Evolutionary conservation across 2,329 filamentous ascomycete species (phyloP).

Genomic region (Stagonosporopsis cucurbitacearum): DNA sequence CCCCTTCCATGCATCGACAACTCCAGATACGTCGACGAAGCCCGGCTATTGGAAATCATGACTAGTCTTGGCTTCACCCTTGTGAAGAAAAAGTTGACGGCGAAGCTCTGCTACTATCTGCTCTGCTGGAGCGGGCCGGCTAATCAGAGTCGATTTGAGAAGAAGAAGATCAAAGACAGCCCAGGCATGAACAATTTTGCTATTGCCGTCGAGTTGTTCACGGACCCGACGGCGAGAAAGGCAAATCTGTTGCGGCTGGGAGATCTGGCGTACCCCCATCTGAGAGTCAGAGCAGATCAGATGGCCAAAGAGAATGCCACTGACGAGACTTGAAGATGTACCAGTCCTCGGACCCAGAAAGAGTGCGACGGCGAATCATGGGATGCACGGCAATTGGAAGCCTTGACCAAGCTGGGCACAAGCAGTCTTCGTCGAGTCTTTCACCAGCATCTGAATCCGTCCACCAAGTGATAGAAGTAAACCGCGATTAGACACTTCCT

Average conservation of each 20-base stretch:
- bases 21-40: conserved; percentile 84
- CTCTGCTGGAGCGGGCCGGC: conserved; percentile 64
- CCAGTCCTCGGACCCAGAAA: no score
- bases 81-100: conserved; percentile 72
- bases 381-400: neutral
- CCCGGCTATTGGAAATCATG: conserved; percentile 76
- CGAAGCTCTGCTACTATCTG: conserved; percentile 88
- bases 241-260: neutral
- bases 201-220: conserved; percentile 64
- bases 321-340: neutral
- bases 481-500: neutral
- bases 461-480: neutral
- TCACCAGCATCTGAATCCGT: neutral
- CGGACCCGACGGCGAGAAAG: neutral
- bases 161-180: conserved; percentile 79
- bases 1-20: conserved; percentile 88
- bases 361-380: neutral
- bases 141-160: conserved; percentile 61
- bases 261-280: neutral
- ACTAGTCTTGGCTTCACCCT: conserved; percentile 73
- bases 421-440: neutral
- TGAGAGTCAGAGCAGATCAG: neutral
- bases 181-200: conserved; percentile 87
- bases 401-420: neutral
- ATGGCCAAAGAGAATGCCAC: neutral